Percentiles rank a stretch among this genome's conserved stretches.
Evolutionary conservation across 2,329 filamentous ascomycete genomes (phyloP).

Genomic region (Trichoderma guizhouense): DNA sequence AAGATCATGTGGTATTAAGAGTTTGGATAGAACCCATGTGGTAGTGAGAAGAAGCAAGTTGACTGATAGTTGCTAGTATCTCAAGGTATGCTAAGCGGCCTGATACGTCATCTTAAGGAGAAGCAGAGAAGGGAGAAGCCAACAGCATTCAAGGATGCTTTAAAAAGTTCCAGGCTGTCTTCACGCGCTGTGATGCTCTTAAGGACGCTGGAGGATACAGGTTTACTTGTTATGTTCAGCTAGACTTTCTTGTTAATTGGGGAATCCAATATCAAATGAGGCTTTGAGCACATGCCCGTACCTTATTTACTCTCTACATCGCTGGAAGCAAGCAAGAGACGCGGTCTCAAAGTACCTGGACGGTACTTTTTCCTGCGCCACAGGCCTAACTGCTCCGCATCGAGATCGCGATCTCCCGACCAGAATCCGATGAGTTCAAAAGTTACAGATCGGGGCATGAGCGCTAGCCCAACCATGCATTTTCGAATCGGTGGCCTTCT

Average conservation of each 20-base stretch:
- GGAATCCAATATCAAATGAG: not conserved
- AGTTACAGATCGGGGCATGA: not conserved
- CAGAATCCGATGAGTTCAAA: not conserved
- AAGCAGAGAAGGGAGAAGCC: not conserved
- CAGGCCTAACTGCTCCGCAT: not conserved
- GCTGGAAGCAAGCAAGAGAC: not conserved
- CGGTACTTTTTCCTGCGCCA: not conserved
- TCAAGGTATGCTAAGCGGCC: not conserved
- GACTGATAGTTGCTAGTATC: not conserved
- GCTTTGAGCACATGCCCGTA: not conserved
- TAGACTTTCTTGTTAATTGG: not conserved
- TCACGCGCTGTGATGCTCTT: not conserved
- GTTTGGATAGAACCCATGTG: not conserved
- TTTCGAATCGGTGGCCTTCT: not conserved
- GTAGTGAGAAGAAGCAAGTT: not conserved
- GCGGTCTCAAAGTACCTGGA: not conserved
- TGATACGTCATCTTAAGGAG: not conserved
- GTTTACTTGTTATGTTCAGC: not conserved
- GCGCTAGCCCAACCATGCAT: not conserved
- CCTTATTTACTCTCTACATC: not conserved
- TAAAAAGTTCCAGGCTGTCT: not conserved
- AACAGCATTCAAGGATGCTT: not conserved
- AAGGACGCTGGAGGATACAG: not conserved
- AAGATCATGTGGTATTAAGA: not conserved
- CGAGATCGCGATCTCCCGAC: not conserved